Base-by-base conservation (phyloP, 768 basidiomycete species). In the Boletus edulis region DNA sequence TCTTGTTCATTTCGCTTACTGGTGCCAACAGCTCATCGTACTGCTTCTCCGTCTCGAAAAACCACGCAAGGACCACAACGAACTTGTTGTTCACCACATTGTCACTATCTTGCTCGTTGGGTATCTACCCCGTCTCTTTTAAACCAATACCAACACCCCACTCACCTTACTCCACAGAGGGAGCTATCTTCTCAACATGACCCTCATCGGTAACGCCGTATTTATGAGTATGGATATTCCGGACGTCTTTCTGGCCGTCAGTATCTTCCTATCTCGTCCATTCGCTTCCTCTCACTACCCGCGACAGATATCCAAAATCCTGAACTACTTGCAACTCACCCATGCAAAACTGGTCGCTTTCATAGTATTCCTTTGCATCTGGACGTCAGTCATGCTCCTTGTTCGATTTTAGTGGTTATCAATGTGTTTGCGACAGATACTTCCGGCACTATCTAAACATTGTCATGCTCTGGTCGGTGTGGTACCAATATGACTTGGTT, bases 221-320 rank as follows among this genome's bases (percentile, higher is more conserved):
- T 98, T 87, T 64, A 80, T 95, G 74, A 97, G 94, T 68, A 98
- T 98, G 97, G 97, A 99, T 74, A 78, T 95, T 18, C 93, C 95
- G 0, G 97, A 99, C 67, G 73, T 84, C 34, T 91, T 89, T 71
- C 78, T 99, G 13, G 94, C 91, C 13, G 88, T 93, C 59, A 60
- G 88, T 75, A 17, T 34, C 49, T 41, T 22, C 17, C 35, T 24
- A 3, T 8, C 44, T 14, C 17, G 7, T 34, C 34, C 35, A n/a
- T 31, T 43, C 40, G 0, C 34, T 15, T 38, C 24, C 1, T 49
- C 48, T 45, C 48, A 59, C 24, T 40, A 22, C 14, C 53, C 12
- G 34, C 40, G 13, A 49, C 56, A 94, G 92, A 72, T 89, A 49
- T 86, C 90, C 17, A 98, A 98, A 74, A 68, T 94, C 13, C 66